phyloP scores from a whole-genome alignment of 345 rosid species.

The Eutrema yunnanense region DNA sequence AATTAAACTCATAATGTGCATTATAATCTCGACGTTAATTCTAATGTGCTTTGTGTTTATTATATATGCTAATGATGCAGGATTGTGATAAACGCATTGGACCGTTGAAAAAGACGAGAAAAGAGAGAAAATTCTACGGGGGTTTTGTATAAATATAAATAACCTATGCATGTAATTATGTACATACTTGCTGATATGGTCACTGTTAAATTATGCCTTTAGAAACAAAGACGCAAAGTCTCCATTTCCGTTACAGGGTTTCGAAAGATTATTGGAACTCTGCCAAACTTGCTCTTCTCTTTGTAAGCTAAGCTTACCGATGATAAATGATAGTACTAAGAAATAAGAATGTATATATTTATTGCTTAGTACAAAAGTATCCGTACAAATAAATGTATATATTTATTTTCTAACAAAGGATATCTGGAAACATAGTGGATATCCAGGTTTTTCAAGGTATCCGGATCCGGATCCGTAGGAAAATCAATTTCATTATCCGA shows the following conservation, averaged over 20 bases:
- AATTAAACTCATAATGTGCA: not conserved
- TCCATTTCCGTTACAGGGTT: not conserved
- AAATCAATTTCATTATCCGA: too few relatives aligned
- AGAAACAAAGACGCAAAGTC: not conserved
- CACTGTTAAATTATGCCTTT: slow-evolving; percentile 16
- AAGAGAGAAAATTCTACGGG: not conserved
- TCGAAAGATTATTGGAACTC: not conserved
- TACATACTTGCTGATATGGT: slow-evolving; percentile 24
- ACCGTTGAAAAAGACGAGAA: slow-evolving; percentile 40
- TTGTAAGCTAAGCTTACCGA: not conserved
- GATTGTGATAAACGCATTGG: slow-evolving; percentile 70
- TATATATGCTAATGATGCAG: slow-evolving; percentile 32
- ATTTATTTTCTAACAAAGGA: too few relatives aligned
- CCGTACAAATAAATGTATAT: too few relatives aligned
- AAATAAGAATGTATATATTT: too few relatives aligned
- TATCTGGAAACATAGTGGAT: too few relatives aligned
- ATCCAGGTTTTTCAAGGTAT: too few relatives aligned
- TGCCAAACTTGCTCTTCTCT: not conserved
- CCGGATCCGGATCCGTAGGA: too few relatives aligned
- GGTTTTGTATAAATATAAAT: slow-evolving; percentile 19
- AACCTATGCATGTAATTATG: slow-evolving; percentile 18
- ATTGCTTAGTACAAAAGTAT: too few relatives aligned
- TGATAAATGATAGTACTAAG: too few relatives aligned
- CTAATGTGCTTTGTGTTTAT: not conserved
- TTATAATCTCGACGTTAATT: not conserved